Evolutionary conservation across 495 filamentous ascomycete species (phyloP).

Genomic region (Penicillium roqueforti): DNA sequence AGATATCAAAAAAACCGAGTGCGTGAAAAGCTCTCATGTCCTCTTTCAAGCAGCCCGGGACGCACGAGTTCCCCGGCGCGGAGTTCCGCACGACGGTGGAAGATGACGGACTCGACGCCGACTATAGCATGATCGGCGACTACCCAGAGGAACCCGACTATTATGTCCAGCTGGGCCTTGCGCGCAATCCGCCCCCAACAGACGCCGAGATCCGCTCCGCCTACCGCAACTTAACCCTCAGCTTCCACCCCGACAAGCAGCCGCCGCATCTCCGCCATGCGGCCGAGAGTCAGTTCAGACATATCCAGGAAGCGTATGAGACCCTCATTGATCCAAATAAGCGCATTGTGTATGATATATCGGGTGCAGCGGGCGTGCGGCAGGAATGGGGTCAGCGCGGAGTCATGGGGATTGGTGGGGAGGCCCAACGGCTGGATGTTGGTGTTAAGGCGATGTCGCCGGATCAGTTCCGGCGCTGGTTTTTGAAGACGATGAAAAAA

Average conservation of each 20-base stretch:
- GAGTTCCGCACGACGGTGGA: slow-evolving; percentile 19
- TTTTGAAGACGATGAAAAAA: slow-evolving; percentile 44
- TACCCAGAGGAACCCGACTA: slow-evolving; percentile 41
- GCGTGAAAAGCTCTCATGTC: slow-evolving; percentile 12
- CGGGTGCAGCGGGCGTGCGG: slow-evolving; percentile 44
- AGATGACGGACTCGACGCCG: slow-evolving; percentile 24
- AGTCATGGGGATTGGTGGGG: slow-evolving; percentile 32
- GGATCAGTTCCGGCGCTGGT: slow-evolving; percentile 48
- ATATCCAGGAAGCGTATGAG: slow-evolving; percentile 52
- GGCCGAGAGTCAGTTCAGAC: slow-evolving; percentile 46
- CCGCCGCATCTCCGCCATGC: slow-evolving; percentile 43
- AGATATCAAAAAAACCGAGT: neutral
- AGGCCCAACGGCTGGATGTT: slow-evolving; percentile 29
- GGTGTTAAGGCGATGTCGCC: slow-evolving; percentile 44
- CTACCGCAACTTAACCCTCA: slow-evolving; percentile 50
- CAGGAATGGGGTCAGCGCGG: slow-evolving; percentile 39
- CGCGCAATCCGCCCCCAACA: slow-evolving; percentile 41
- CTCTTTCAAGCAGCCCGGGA: slow-evolving; percentile 13
- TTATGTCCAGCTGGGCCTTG: slow-evolving; percentile 50
- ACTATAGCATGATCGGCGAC: slow-evolving; percentile 21
- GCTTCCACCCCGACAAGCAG: slow-evolving; percentile 58
- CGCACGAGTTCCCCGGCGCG: slow-evolving; percentile 17
- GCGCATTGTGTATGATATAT: slow-evolving; percentile 51
- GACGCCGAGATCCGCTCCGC: slow-evolving; percentile 49
- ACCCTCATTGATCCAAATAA: slow-evolving; percentile 53